A percentile compares a stretch with the other conserved stretches of the same genome.
Conservation (phyloP, 2,329 filamentous ascomycete species). For the Emydomyces testavorans region DNA sequence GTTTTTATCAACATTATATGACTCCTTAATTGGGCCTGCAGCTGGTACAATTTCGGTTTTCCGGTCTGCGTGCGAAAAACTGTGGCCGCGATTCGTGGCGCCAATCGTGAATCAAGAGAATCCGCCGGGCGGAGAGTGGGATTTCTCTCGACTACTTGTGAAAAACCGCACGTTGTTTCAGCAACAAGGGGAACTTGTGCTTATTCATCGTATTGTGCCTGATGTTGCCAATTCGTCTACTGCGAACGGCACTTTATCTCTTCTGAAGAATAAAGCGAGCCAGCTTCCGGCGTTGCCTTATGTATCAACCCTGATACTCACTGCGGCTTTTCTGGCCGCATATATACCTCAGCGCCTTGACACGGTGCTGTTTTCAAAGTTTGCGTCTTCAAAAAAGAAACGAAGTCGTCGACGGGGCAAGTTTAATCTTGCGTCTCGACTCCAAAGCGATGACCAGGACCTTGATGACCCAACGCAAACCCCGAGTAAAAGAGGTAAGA, state of each 20-base stretch:
- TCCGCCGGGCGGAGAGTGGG: constrained; percentile 48
- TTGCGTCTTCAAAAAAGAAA: constrained; percentile 36
- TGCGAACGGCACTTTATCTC: constrained; percentile 7
- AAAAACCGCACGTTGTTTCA: constrained; percentile 37
- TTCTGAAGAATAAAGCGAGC: constrained; percentile 8
- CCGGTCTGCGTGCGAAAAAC: constrained; percentile 53
- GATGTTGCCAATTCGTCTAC: constrained; percentile 8
- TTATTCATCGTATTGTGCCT: constrained; percentile 33
- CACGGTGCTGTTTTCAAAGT: constrained; percentile 41
- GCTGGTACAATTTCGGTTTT: constrained; percentile 69
- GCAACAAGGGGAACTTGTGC: constrained; percentile 34
- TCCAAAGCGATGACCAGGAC: constrained; percentile 17
- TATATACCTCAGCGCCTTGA: constrained; percentile 38
- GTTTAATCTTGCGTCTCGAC: constrained; percentile 18
- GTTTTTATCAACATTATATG: constrained; percentile 75
- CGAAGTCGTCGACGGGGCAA: constrained; percentile 31
- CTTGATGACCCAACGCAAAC: constrained; percentile 21
- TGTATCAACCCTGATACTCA: constrained; percentile 37
- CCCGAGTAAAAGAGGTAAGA: constrained; percentile 27
- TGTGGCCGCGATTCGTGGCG: constrained; percentile 77
- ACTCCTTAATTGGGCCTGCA: constrained; percentile 69
- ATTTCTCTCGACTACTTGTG: constrained; percentile 74
- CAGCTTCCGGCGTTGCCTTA: constrained; percentile 33
- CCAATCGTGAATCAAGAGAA: constrained; percentile 61
- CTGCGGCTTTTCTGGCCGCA: constrained; percentile 39